phyloP scores from a whole-genome alignment of 495 filamentous ascomycete species.

The Tuber indicum region DNA sequence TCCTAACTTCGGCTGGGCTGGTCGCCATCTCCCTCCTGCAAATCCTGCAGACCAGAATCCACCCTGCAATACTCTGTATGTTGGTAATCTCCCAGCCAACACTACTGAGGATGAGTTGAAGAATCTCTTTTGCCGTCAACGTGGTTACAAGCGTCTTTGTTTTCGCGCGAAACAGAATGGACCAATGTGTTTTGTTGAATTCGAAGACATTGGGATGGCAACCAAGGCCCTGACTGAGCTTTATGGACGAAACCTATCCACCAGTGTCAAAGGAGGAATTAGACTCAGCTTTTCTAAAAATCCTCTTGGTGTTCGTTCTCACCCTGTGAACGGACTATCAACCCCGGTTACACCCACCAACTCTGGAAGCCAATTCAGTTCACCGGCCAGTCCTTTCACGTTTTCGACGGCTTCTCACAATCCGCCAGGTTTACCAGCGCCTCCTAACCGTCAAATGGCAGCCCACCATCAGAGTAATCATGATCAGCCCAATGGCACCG shows the following conservation, averaged over 20 bases:
- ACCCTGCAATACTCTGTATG: conserved; percentile 96
- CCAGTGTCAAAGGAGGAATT: conserved; percentile 92
- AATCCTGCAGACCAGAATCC: conserved; percentile 97
- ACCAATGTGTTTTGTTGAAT: conserved; percentile 99
- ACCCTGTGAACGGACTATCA: background rate
- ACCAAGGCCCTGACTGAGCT: conserved; percentile 89
- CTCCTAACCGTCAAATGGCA: conserved; percentile 30
- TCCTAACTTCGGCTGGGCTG: conserved; percentile 53
- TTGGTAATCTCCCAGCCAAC: conserved; percentile 89
- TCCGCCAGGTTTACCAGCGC: conserved; percentile 37
- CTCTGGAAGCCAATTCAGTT: background rate
- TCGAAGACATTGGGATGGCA: conserved; percentile 88
- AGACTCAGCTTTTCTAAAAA: conserved; percentile 99
- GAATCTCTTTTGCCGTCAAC: conserved; percentile 85
- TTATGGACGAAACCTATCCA: conserved; percentile 81
- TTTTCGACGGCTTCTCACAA: conserved; percentile 34
- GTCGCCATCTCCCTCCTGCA: conserved; percentile 49
- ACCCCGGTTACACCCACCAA: background rate
- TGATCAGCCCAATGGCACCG: conserved; percentile 18
- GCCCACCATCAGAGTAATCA: conserved; percentile 19
- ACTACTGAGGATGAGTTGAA: conserved; percentile 96
- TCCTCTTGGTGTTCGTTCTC: conserved; percentile 74
- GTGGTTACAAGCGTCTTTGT: conserved; percentile 91
- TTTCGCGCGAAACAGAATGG: conserved; percentile 98
- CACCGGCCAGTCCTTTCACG: conserved; percentile 24